These are phyloP conservation scores for Pythium monospermum DNA, from an alignment of 352 stramenopile genomes.

Conservation along the genomic window DNA sequence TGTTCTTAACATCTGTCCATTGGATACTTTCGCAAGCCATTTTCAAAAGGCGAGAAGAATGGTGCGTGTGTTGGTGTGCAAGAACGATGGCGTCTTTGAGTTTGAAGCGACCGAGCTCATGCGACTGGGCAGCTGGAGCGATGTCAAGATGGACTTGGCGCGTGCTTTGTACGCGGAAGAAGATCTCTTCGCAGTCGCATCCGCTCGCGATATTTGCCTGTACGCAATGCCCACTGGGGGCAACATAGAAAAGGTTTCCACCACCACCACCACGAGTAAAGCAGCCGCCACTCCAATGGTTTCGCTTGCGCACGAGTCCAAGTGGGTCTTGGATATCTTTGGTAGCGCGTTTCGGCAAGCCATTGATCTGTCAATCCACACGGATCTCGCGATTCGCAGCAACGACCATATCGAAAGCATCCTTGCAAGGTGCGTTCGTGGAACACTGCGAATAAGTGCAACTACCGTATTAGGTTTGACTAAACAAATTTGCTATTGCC, in stretches of 20 bases:
- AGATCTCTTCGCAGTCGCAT: constrained; percentile 62
- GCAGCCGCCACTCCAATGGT: too few relatives aligned
- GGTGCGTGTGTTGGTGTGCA: constrained; percentile 66
- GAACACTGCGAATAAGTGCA: too few relatives aligned
- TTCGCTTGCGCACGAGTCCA: constrained; percentile 36
- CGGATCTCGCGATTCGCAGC: constrained; percentile 45
- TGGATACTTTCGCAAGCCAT: constrained; percentile 1
- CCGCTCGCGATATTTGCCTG: constrained; percentile 46
- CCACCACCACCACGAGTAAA: too few relatives aligned
- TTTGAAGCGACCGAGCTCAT: constrained; percentile 41
- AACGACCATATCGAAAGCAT: constrained; percentile 24
- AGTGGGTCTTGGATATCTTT: constrained; percentile 81
- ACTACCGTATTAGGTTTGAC: too few relatives aligned
- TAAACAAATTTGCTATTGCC: too few relatives aligned
- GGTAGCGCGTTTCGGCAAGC: constrained; percentile 40
- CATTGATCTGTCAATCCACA: constrained; percentile 51
- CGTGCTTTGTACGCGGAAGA: constrained; percentile 64
- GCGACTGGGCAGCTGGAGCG: constrained; percentile 24
- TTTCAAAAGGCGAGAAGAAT: constrained; percentile 7
- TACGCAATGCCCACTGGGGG: constrained; percentile 53
- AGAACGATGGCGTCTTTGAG: constrained; percentile 78
- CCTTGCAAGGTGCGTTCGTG: constrained; percentile 3
- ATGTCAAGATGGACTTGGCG: constrained; percentile 58
- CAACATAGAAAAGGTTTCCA: constrained; percentile 25
- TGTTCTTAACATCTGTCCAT: too few relatives aligned